Base-by-base conservation (phyloP, 1,284 basidiomycete genomes). In the Trichosporon sp. region DNA sequence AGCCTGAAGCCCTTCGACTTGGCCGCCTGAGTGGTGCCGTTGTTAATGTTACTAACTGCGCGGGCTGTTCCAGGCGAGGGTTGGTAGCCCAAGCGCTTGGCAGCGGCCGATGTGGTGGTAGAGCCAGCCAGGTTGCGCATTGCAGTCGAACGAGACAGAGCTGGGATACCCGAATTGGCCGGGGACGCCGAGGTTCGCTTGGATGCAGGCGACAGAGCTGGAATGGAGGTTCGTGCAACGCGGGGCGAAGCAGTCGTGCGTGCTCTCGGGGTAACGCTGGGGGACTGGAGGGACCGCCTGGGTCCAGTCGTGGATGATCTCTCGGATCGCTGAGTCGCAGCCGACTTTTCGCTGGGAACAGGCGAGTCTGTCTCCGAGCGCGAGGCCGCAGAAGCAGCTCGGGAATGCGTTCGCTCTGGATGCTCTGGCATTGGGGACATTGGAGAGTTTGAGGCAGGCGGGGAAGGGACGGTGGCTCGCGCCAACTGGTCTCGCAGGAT, bases 401-500 rank as follows among this genome's bases (percentile, higher is more conserved):
- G 49, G 10, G 49, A 54, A 13, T n/a, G 49, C 40, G 23, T 34
- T 14, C 34, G 21, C 4, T 25, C 23, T 2, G 33, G 46, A 44
- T 44, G 8, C 19, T 74, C 71, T 34, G 68, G 72, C 9, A 70
- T 67, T 4, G 77, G 76, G 9, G 77, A 78, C 69, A 76, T 74
- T 29, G 69, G 72, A 4, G 70, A 67, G 25, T 72, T 65, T 2
- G 76, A 73, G 2, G 74, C 70, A 21, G 75, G 74, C 1, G 77
- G 75, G 2, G 77, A 75, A 1, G 76, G 73, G 9, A 70, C 70
- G 16, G 63, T 61, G 7, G 69, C 59, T 14, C 68, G 66, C 61
- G 66, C 64, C 33, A 68, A 54, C 56, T 92, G 90, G 70, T 92
- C 89, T 75, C 87, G 88, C 58, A 95, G 82, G 59, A 94, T 89